Evolutionary conservation across 371 early-diverging fungal genomes (phyloP).

Genomic region (Saksenaea oblongispora): DNA sequence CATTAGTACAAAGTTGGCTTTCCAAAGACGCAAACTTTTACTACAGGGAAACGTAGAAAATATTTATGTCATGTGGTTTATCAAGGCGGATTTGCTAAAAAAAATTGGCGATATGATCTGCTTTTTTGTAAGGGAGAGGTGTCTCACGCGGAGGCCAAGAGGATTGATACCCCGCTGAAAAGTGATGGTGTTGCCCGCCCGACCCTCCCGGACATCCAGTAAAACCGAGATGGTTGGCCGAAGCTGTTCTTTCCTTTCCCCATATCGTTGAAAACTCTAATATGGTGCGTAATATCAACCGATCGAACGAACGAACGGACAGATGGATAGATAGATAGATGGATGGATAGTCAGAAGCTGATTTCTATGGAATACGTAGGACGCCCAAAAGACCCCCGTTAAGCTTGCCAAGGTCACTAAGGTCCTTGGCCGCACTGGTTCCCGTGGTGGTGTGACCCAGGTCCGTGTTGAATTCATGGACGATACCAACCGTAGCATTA

Average conservation of each 20-base stretch:
- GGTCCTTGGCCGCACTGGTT: conserved; percentile 98
- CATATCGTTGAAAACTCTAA: not conserved
- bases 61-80: too few species aligned
- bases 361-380: conserved; percentile 31
- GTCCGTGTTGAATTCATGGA: conserved; percentile 98
- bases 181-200: not conserved
- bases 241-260: conserved; percentile 3
- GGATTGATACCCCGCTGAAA: too few species aligned
- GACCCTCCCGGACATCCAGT: conserved; percentile 3
- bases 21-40: too few species aligned
- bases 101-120: too few species aligned
- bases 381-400: conserved; percentile 74
- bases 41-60: too few species aligned
- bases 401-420: conserved; percentile 95
- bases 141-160: too few species aligned
- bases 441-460: conserved; percentile 98
- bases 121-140: too few species aligned
- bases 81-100: too few species aligned
- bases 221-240: conserved; percentile 3
- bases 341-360: conserved; percentile 1
- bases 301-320: not conserved
- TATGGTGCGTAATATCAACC: not conserved
- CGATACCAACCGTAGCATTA: conserved; percentile 92
- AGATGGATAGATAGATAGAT: conserved; percentile 11
- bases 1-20: too few species aligned